Percentiles rank a stretch among this genome's conserved stretches.
These are phyloP conservation scores for Hymenoscyphus albidus DNA, from an alignment of 2,329 filamentous ascomycete genomes.

Conservation along the genomic window DNA sequence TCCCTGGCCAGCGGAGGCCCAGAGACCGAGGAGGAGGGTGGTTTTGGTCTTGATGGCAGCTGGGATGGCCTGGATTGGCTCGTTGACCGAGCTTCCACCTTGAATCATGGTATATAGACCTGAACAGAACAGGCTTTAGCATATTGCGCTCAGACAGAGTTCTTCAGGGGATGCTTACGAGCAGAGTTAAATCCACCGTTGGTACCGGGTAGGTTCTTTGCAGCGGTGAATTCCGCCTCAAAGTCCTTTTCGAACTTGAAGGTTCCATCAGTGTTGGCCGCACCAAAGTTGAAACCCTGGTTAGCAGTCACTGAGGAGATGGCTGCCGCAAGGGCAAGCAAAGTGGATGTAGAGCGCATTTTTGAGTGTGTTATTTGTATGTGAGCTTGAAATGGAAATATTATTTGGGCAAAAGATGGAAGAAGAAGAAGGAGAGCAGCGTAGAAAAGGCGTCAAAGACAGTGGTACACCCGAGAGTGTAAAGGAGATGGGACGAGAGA, in stretches of 20 bases:
- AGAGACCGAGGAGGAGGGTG: conserved; percentile 75
- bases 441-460: conserved; percentile 4
- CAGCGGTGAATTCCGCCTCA: conserved; percentile 64
- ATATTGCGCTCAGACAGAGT: background rate
- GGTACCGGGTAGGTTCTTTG: conserved; percentile 60
- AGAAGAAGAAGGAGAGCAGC: background rate
- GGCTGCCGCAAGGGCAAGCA: conserved; percentile 30
- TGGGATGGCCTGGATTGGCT: conserved; percentile 68
- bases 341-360: conserved; percentile 30
- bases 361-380: background rate
- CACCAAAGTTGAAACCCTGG: conserved; percentile 68
- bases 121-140: background rate
- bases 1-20: conserved; percentile 66
- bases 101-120: conserved; percentile 39
- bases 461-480: conserved; percentile 1
- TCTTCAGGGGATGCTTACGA: conserved; percentile 36
- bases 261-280: conserved; percentile 55
- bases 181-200: conserved; percentile 60
- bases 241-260: conserved; percentile 62
- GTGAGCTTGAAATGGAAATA: background rate
- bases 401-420: conserved; percentile 5
- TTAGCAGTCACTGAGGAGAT: conserved; percentile 38
- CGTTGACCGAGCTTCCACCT: conserved; percentile 56
- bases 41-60: conserved; percentile 76
- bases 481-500: background rate